phyloP scores from a whole-genome alignment of 2,329 filamentous ascomycete genomes.

The Phoma sp. region DNA sequence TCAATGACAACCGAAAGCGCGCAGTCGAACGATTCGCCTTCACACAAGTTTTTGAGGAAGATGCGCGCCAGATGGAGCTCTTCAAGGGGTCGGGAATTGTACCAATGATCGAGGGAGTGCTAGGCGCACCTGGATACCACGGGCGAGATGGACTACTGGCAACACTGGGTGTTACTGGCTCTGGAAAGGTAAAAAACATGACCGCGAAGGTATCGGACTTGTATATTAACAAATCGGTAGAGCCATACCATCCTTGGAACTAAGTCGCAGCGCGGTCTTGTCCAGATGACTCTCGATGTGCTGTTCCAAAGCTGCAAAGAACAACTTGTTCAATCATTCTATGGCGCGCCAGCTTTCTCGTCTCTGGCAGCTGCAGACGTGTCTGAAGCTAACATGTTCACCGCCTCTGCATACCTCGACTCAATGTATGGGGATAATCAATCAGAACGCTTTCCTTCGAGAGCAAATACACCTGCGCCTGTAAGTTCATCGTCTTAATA shows the following conservation, averaged over 20 bases:
- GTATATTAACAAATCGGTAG: slow-evolving; percentile 55
- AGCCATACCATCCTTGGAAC: slow-evolving; percentile 96
- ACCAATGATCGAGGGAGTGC: slow-evolving; percentile 78
- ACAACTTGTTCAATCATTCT: slow-evolving; percentile 68
- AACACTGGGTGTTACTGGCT: slow-evolving; percentile 91
- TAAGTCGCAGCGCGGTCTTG: slow-evolving; percentile 82
- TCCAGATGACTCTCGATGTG: slow-evolving; percentile 88
- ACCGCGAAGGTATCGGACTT: neutral
- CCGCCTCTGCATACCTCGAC: slow-evolving; percentile 80
- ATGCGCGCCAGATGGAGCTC: slow-evolving; percentile 81
- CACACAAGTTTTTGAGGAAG: slow-evolving; percentile 89
- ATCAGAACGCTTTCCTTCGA: slow-evolving; percentile 57
- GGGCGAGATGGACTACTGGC: slow-evolving; percentile 89
- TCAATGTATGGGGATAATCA: slow-evolving; percentile 73
- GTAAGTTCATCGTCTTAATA: slow-evolving; percentile 41
- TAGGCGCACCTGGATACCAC: slow-evolving; percentile 74
- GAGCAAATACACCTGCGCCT: slow-evolving; percentile 56
- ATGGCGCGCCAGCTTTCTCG: slow-evolving; percentile 68
- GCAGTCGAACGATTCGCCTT: slow-evolving; percentile 95
- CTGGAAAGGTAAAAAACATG: slow-evolving; percentile 75
- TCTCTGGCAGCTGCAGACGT: slow-evolving; percentile 78
- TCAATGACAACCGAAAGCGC: slow-evolving; percentile 80
- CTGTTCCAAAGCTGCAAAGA: slow-evolving; percentile 81
- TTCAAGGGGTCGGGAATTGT: slow-evolving; percentile 81
- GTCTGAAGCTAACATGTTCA: slow-evolving; percentile 79